A percentile compares a stretch with the other conserved stretches of the same genome.
Conservation (phyloP, 176 grass and related monocot species). For the Paspalum notatum region DNA sequence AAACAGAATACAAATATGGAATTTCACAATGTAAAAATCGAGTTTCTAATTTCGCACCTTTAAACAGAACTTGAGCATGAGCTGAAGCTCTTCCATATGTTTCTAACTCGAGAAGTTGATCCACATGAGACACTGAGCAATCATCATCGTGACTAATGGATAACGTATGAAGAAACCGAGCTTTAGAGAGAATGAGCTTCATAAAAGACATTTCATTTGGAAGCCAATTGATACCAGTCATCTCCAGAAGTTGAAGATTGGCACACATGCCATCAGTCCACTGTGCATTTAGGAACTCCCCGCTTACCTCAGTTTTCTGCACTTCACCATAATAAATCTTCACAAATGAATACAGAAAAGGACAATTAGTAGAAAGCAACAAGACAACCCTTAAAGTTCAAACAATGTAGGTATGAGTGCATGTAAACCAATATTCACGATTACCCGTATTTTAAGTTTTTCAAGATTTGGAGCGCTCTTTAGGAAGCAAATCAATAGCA, state of each 20-base stretch:
- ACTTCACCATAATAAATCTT: not conserved
- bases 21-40: not conserved
- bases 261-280: conserved; percentile 43
- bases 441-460: conserved; percentile 35
- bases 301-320: conserved; percentile 18
- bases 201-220: conserved; percentile 49
- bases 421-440: not conserved
- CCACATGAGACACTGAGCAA: conserved; percentile 3
- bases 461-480: conserved; percentile 32
- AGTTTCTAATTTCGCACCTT: conserved; percentile 15
- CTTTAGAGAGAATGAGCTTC: conserved; percentile 39
- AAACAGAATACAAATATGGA: not conserved
- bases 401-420: not conserved
- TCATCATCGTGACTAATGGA: not conserved
- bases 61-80: conserved; percentile 22
- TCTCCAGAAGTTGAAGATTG: conserved; percentile 37
- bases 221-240: not conserved
- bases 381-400: not conserved
- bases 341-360: not conserved
- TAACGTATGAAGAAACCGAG: conserved; percentile 23
- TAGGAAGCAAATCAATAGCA: conserved; percentile 24
- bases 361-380: not conserved
- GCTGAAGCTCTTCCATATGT: conserved; percentile 33
- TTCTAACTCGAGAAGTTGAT: not conserved
- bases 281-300: conserved; percentile 33